These are phyloP conservation scores for Colletotrichum godetiae DNA, from an alignment of 2,329 filamentous ascomycete genomes.

Conservation along the genomic window DNA sequence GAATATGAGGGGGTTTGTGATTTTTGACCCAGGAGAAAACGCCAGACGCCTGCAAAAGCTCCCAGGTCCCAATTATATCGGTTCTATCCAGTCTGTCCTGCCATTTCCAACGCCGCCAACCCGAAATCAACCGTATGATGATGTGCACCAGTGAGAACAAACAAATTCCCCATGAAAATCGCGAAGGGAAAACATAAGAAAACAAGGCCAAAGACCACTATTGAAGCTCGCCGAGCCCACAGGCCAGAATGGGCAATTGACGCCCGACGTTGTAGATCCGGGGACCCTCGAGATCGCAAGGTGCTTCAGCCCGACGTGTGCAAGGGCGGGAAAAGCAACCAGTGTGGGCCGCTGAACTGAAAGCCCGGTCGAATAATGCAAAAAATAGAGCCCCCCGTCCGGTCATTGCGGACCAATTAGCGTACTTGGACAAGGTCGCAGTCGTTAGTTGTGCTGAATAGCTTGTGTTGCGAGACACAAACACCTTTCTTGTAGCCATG, in stretches of 20 bases:
- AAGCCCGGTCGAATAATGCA: slow-evolving; percentile 20
- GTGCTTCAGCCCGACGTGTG: slow-evolving; percentile 14
- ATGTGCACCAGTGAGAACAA: slow-evolving; percentile 1
- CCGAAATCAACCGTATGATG: slow-evolving; percentile 8
- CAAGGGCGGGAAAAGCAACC: slow-evolving; percentile 26
- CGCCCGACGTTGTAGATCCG: slow-evolving; percentile 28
- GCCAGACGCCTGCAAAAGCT: slow-evolving; percentile 20
- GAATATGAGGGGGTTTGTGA: not conserved
- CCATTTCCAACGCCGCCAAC: slow-evolving; percentile 18
- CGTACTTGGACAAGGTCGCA: slow-evolving; percentile 6
- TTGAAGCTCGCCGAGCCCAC: not conserved
- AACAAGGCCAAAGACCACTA: not conserved
- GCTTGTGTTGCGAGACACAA: slow-evolving; percentile 30
- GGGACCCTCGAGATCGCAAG: slow-evolving; percentile 11
- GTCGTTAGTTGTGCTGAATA: not conserved
- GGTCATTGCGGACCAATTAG: slow-evolving; percentile 19
- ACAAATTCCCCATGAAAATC: not conserved
- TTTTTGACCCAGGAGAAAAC: not conserved
- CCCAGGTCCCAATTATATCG: slow-evolving; percentile 2
- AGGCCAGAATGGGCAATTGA: not conserved
- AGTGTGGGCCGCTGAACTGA: slow-evolving; percentile 21
- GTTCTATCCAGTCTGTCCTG: not conserved
- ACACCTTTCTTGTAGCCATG: slow-evolving; percentile 5
- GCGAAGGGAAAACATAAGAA: not conserved
- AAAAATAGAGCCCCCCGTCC: slow-evolving; percentile 6